A percentile compares a stretch with the other conserved stretches of the same genome.
phyloP scores from a whole-genome alignment of 805 yeast genomes.

The Schizosaccharomyces octosporus region DNA sequence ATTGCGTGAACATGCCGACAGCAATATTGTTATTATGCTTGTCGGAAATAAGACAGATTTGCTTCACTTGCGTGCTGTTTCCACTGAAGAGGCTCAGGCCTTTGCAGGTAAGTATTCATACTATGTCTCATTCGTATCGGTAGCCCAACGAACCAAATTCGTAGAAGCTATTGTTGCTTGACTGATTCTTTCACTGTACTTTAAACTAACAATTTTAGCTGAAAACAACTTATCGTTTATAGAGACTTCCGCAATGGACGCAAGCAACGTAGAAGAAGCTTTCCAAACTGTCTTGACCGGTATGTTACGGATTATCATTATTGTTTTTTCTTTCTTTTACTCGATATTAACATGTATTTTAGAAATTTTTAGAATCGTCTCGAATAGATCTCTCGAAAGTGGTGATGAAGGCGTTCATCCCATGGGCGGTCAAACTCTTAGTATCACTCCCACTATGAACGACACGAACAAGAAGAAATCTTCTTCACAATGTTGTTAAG shows the following conservation, averaged over 20 bases:
- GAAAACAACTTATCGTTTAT: conserved; percentile 82
- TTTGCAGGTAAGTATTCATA: conserved; percentile 26
- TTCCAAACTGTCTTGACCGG: conserved; percentile 69
- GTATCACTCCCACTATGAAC: conserved; percentile 79
- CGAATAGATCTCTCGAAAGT: conserved; percentile 75
- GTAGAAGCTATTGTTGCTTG: not conserved
- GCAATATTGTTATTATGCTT: conserved; percentile 82
- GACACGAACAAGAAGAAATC: conserved; percentile 30
- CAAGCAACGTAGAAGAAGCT: conserved; percentile 83
- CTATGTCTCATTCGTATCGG: no score
- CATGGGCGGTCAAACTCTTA: conserved; percentile 75
- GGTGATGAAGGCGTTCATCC: conserved; percentile 41
- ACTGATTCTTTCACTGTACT: not conserved
- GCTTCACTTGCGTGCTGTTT: conserved; percentile 82
- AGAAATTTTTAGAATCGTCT: conserved; percentile 81
- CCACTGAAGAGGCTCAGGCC: conserved; percentile 88
- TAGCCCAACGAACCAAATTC: no score
- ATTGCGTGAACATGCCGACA: conserved; percentile 87
- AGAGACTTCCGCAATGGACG: conserved; percentile 82
- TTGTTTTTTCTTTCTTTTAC: not conserved
- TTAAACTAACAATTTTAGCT: conserved; percentile 11
- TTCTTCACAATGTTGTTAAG: conserved; percentile 38
- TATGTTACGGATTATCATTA: not conserved
- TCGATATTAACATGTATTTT: not conserved
- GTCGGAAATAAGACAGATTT: conserved; percentile 94